Evolutionary conservation across 768 basidiomycete genomes (phyloP), one percentile per base, ranked within the genome.

Genomic region (Rossbeevera mucosa): DNA sequence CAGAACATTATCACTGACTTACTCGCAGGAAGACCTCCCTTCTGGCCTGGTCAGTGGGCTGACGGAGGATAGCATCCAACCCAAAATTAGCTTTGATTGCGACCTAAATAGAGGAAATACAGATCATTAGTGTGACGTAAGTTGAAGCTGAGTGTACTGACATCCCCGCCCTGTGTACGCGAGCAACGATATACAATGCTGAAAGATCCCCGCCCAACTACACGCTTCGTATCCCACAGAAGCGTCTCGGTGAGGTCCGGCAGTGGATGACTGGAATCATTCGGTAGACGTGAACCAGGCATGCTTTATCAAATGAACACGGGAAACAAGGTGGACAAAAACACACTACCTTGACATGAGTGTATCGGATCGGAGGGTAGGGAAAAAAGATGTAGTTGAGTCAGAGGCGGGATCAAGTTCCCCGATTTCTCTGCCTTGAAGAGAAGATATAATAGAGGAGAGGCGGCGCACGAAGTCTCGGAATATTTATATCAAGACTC

Each of bases 221-320:
- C 4, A 7, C 31, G 36, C 16, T 24, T 33, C 9, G 2, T 22
- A 12, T 20, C 4, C 20, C 2, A 24, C 36, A 30, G 16, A 16
- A 55, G 53, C 3, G 20, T 25, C n/a, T 18, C 5, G 21, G 54
- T 55, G 46, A 55, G 41, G 20, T 55, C 43, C 9, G 51, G 31
- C 31, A 33, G 25, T 2, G 12, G 21, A 16, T 29, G 7, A 2
- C 7, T 4, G 2, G 1, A 11, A 14, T 33, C 52, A 7, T 1
- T 11, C 0, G 9, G 16, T 20, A 24, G 13, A 24, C 2, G 9
- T 25, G 40, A 20, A 13, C 12, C 13, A 5, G 12, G 8, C 12
- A 30, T 33, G 16, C 30, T 52, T n/a, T 7, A 2, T 13, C n/a
- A 33, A 53, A 42, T 6, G 29, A 38, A 5, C 16, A 20, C 42